Evolutionary conservation across 2,329 filamentous ascomycete species (phyloP), one percentile per base, ranked within the genome.

Genomic region (Leptodontidium sp.): DNA sequence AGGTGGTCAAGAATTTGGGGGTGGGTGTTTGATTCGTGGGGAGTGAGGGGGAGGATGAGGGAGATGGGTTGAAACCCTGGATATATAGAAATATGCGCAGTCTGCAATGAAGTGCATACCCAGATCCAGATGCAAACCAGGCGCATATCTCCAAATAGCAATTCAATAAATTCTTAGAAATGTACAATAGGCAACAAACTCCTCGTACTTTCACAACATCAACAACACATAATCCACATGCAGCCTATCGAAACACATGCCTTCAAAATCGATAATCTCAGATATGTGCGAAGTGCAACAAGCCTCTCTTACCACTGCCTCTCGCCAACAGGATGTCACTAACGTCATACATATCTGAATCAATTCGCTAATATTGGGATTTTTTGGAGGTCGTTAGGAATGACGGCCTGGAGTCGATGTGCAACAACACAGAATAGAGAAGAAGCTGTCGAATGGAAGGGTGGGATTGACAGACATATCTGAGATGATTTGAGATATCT

Each of bases 1-100:
- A 29, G 24, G 64, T 77, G 53, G 59, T 52, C 11, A 29, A 26
- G 43, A 35, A 12, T 8, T 14, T 49, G 15, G 35, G 38, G 32
- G 15, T 29, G 21, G 21, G 21, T 21, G 21, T 21, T 21, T 21
- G 21, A 21, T 21, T 21, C 21, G 21, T 17, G 24, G 32, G 38
- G n/a, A 15, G 29, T 55, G 55, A 35, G 17, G 26, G 21, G 26
- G 45, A 12, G 24, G 62, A 40, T 5, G 17, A 8, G 38, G 7
- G n/a, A 24, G 24, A 43, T 61, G 32, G 8, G 15, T n/a, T 5
- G 47, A 21, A 4, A 35, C 38, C 9, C 38, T 40, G 6, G 47
- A 24, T 26, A 47, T 47, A 14, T 47, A 47, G n/a, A 24, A 26
- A 6, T 8, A 26, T 21, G 3, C 14, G n/a, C 7, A 21, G n/a